These are phyloP conservation scores for Candida cerambycidarum DNA, from an alignment of 805 yeast species.

Conservation along the genomic window DNA sequence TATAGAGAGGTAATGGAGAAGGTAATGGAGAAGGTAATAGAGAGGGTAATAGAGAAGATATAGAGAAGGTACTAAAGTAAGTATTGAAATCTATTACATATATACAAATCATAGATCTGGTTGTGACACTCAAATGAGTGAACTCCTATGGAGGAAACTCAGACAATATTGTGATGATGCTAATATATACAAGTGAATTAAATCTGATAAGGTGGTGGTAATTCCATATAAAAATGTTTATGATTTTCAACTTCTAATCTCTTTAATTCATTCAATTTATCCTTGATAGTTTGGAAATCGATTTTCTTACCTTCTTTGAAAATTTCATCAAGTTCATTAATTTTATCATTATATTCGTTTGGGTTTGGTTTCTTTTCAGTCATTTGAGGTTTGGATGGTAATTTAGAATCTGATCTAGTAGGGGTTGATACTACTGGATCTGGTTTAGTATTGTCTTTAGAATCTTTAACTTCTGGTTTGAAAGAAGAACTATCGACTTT, in stretches of 20 bases:
- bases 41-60: no score
- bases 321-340: constrained; percentile 9
- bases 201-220: constrained; percentile 29
- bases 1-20: no score
- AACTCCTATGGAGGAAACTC: no score
- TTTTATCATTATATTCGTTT: constrained; percentile 9
- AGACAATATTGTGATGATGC: no score
- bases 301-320: constrained; percentile 5
- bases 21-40: no score
- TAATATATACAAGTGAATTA: constrained; percentile 7
- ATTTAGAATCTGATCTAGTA: not conserved
- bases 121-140: no score
- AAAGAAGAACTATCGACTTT: not conserved
- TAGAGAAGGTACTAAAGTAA: no score
- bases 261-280: constrained; percentile 18
- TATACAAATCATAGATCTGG: no score
- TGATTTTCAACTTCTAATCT: constrained; percentile 8
- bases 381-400: not conserved
- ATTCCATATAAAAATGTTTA: constrained; percentile 14
- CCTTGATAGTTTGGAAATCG: constrained; percentile 19
- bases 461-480: not conserved
- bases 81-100: no score
- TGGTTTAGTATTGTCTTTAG: not conserved
- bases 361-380: not conserved
- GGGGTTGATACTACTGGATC: not conserved